Conservation (phyloP, 495 filamentous ascomycete genomes). For the Penicillium alfredii region DNA sequence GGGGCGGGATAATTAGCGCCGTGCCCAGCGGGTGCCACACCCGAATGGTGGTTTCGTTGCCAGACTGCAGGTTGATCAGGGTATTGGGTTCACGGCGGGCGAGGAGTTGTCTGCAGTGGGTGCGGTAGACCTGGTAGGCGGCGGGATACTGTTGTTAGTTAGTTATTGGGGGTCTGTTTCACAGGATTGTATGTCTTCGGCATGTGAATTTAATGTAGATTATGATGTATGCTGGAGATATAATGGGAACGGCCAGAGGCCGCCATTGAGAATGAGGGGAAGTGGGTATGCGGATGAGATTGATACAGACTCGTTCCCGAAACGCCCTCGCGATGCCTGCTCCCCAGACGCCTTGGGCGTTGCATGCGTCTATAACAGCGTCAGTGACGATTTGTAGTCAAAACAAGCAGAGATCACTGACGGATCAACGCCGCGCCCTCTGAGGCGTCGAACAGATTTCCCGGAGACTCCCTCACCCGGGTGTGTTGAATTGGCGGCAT, state of each 20-base stretch:
- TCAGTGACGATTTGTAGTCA: constrained; percentile 2
- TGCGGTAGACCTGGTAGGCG: constrained; percentile 31
- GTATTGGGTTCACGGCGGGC: constrained; percentile 3
- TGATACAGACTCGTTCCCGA: constrained; percentile 26
- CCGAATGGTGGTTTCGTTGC: not conserved
- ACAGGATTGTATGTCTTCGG: not conserved
- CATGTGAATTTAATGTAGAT: not conserved
- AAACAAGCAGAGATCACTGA: constrained; percentile 12
- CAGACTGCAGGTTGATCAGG: constrained; percentile 4
- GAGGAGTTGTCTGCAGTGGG: constrained; percentile 23
- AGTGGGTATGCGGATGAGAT: too few species aligned
- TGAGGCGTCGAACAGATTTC: constrained; percentile 42
- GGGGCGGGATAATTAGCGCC: constrained; percentile 41
- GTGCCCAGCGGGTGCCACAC: constrained; percentile 27
- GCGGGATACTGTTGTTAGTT: constrained; percentile 32
- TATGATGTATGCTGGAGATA: not conserved
- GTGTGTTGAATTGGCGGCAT: not conserved
- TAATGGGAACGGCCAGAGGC: too few species aligned
- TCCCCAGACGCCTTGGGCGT: constrained; percentile 40
- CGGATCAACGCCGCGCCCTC: constrained; percentile 40
- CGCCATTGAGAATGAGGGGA: too few species aligned
- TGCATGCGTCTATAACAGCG: constrained; percentile 38
- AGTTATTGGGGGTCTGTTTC: too few species aligned
- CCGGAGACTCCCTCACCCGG: constrained; percentile 22
- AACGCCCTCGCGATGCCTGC: constrained; percentile 37